phyloP scores from a whole-genome alignment of 164 flowering plant genomes.

The Kalanchoe fedtschenkoi region DNA sequence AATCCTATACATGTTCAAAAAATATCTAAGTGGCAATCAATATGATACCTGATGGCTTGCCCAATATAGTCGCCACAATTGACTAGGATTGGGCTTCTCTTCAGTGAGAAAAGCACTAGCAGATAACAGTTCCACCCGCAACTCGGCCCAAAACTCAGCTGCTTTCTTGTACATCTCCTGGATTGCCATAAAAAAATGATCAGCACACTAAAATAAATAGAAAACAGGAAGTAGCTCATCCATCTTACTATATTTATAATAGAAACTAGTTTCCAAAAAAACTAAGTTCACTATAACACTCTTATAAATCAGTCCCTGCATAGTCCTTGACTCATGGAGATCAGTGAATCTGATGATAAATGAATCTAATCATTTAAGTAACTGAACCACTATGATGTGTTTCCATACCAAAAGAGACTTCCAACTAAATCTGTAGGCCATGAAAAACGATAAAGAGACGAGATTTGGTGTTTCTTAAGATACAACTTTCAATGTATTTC shows the following conservation, averaged over 20 bases:
- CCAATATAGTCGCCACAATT: slow-evolving; percentile 91
- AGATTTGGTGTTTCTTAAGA: no score
- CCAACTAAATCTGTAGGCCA: background rate
- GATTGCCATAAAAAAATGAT: background rate
- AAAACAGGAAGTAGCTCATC: background rate
- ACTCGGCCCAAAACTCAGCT: slow-evolving; percentile 95
- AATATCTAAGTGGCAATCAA: background rate
- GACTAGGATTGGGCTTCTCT: slow-evolving; percentile 67
- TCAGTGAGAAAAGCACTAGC: slow-evolving; percentile 60
- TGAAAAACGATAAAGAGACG: no score
- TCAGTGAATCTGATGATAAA: background rate
- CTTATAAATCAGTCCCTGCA: background rate
- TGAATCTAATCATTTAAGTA: no score
- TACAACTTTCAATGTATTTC: no score
- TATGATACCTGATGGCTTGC: slow-evolving; percentile 84
- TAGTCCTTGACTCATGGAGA: background rate
- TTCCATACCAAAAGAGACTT: background rate
- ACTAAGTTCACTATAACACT: background rate
- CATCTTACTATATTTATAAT: background rate
- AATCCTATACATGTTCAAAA: background rate
- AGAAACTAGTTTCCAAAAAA: background rate
- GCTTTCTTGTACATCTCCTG: slow-evolving; percentile 85
- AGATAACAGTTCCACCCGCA: slow-evolving; percentile 74
- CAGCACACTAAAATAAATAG: background rate
- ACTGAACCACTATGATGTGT: background rate